Percentiles rank a stretch among this genome's conserved stretches.
These are phyloP conservation scores for Tolypocladium endophyticum DNA, from an alignment of 2,329 filamentous ascomycete species.

Conservation along the genomic window DNA sequence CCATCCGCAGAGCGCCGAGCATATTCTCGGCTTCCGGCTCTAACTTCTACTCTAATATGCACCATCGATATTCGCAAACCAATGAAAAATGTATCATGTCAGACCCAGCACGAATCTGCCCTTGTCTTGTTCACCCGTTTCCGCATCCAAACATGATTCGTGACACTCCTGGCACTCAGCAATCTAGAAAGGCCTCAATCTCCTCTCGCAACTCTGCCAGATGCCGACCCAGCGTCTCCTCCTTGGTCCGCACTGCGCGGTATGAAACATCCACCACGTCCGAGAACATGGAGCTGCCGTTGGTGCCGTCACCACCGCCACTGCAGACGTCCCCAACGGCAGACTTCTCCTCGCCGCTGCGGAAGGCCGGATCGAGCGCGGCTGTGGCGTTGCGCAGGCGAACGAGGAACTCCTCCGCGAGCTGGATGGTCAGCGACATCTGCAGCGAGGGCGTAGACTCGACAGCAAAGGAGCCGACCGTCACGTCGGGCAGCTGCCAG, in stretches of 20 bases:
- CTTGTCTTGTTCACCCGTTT: not conserved
- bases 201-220: slow-evolving; percentile 20
- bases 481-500: slow-evolving; percentile 30
- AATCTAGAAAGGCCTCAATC: slow-evolving; percentile 20
- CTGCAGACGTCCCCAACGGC: not conserved
- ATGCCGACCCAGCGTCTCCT: slow-evolving; percentile 22
- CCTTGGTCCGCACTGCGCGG: slow-evolving; percentile 19
- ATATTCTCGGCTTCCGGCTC: not conserved
- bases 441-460: slow-evolving; percentile 28
- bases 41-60: not conserved
- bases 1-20: not conserved
- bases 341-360: slow-evolving; percentile 4
- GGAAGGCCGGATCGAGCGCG: slow-evolving; percentile 13
- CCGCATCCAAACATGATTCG: not conserved
- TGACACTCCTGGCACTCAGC: not conserved
- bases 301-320: slow-evolving; percentile 6
- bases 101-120: not conserved
- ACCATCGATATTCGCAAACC: not conserved
- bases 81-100: not conserved
- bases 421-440: slow-evolving; percentile 29
- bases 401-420: slow-evolving; percentile 29
- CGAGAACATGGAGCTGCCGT: slow-evolving; percentile 18
- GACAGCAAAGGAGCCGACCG: slow-evolving; percentile 28
- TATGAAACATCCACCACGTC: slow-evolving; percentile 20
- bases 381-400: slow-evolving; percentile 22